Evolutionary conservation across 2,329 filamentous ascomycete genomes (phyloP).

Genomic region (Stachybotrys echinatus): DNA sequence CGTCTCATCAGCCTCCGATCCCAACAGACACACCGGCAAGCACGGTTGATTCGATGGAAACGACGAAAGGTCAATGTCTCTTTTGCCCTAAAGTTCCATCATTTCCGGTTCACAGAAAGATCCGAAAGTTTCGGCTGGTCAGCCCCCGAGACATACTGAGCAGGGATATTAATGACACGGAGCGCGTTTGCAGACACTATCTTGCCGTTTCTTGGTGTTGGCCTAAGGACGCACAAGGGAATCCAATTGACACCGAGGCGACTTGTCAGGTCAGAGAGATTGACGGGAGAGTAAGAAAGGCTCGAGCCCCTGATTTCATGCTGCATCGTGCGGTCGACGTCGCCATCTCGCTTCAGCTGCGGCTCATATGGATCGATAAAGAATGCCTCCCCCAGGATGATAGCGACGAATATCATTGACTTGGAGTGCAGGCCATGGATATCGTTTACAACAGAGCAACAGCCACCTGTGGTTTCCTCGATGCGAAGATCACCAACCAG

Average conservation of each 20-base stretch:
- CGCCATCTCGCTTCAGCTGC: background rate
- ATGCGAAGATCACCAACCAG: background rate
- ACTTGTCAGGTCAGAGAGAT: background rate
- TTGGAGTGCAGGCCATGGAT: conserved; percentile 4
- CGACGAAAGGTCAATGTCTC: background rate
- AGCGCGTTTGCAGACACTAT: background rate
- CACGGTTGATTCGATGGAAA: too few relatives aligned
- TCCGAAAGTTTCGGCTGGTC: background rate
- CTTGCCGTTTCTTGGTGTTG: background rate
- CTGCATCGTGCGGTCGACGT: conserved; percentile 2
- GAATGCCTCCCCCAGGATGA: conserved; percentile 3
- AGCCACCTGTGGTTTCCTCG: background rate
- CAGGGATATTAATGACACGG: background rate
- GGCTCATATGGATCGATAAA: conserved; percentile 5
- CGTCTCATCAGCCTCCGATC: background rate
- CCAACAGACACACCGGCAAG: too few relatives aligned
- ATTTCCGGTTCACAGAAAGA: background rate
- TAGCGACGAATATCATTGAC: background rate
- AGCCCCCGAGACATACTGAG: too few relatives aligned
- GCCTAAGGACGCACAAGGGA: background rate
- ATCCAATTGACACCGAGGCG: background rate
- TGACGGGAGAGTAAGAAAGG: background rate
- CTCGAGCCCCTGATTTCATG: background rate
- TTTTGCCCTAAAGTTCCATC: background rate
- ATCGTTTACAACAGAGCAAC: conserved; percentile 1